Evolutionary conservation across 164 flowering plant species (phyloP), one percentile per base, ranked within the genome.

Genomic region (Annona cherimola): DNA sequence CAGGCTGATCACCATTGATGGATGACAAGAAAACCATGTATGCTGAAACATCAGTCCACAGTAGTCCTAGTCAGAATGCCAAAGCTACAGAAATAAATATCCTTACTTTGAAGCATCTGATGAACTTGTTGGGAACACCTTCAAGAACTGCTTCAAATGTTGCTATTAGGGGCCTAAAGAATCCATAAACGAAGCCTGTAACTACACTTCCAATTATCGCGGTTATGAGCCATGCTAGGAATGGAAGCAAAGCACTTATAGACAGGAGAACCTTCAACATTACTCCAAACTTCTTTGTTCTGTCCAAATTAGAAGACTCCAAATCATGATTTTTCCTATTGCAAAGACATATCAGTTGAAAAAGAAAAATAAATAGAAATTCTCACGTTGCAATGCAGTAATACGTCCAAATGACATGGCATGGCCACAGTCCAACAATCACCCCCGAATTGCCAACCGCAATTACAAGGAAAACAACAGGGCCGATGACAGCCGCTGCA

Each of bases 301-400:
- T 79, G 69, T 18, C 4, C 42, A 50, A 69, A 57, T 35, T 69
- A 16, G 41, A 18, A 20, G 41, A 57, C 11, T 2, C 18, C 1
- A 4, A 5, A 9, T 59, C 8, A 69, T 3, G 59, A 71, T 44
- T 14, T 63, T 11, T 14, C 4, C 42, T 8, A 50, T 6, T 16
- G 14, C 9, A 50, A 39, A 14, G 20, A 19, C 55, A 61, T 20
- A 44, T 14, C 1, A 20, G 5, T 18, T n/a, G 8, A 14, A 60
- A 3, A 42, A 3, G 5, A 70, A 59, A 18, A 39, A 40, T 1
- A 57, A 69, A 50, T 41, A 8, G 54, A 46, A 26, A 70, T 35
- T 35, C 71, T 61, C 73, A 79, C 81, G 61, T 75, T 35, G 68
- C 77, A 61, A 79, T 64, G 74, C 82, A 79, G 59, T 79, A 76